These are phyloP conservation scores for Daphne laureola DNA, from an alignment of 441 rosid species.

Conservation along the genomic window DNA sequence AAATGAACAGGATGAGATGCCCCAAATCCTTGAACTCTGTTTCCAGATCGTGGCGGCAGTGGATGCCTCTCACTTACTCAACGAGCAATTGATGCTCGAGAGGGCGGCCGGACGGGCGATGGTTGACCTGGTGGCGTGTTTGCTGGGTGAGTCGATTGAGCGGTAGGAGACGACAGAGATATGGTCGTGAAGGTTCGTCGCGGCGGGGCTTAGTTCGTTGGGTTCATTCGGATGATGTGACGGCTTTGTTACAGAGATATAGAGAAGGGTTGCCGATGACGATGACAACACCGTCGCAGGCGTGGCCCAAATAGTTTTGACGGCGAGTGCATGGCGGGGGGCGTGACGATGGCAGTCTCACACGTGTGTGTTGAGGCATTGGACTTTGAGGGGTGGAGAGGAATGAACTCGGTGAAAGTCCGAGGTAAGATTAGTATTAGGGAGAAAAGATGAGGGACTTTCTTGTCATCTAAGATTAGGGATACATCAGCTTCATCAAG, in stretches of 20 bases:
- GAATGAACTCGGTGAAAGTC: background rate
- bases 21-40: slow-evolving; percentile 58
- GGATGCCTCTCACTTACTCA: no score
- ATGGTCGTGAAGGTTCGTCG: slow-evolving; percentile 66
- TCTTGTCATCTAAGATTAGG: no score
- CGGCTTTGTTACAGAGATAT: slow-evolving; percentile 83
- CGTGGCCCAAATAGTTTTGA: slow-evolving; percentile 67
- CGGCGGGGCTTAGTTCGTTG: slow-evolving; percentile 36
- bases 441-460: background rate
- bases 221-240: slow-evolving; percentile 68
- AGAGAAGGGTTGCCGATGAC: slow-evolving; percentile 82
- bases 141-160: slow-evolving; percentile 53
- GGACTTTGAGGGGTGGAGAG: background rate
- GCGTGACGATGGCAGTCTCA: slow-evolving; percentile 30
- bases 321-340: slow-evolving; percentile 95
- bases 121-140: slow-evolving; percentile 73
- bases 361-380: slow-evolving; percentile 34
- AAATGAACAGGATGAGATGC: slow-evolving; percentile 78
- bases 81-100: slow-evolving; percentile 82
- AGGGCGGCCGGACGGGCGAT: slow-evolving; percentile 69
- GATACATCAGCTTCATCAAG: no score
- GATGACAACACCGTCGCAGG: slow-evolving; percentile 27
- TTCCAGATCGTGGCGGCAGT: no score
- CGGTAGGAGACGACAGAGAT: slow-evolving; percentile 60
- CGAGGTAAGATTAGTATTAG: background rate